These are phyloP conservation scores for Diaporthe helianthi DNA, from an alignment of 2,329 filamentous ascomycete species.

Conservation along the genomic window DNA sequence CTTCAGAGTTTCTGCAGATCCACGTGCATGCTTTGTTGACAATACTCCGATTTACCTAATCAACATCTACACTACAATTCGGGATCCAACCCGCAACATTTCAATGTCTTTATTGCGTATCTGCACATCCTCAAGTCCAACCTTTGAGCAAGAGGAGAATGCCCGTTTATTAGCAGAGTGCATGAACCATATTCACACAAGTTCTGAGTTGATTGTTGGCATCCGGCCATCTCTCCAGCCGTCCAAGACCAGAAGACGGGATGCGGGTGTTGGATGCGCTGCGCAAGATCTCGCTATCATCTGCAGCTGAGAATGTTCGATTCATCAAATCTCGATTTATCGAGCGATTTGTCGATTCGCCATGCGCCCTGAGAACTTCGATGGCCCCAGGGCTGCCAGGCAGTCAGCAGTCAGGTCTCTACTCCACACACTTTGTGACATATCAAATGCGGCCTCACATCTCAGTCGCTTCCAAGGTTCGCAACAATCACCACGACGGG, in stretches of 20 bases:
- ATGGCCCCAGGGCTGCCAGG: too few species aligned
- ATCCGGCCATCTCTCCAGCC: not conserved
- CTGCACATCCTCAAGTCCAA: not conserved
- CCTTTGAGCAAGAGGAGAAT: too few species aligned
- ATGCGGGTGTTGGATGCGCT: not conserved
- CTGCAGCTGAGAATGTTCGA: slow-evolving; percentile 14
- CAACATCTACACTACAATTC: too few species aligned
- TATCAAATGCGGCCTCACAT: slow-evolving; percentile 6
- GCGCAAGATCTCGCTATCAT: slow-evolving; percentile 9
- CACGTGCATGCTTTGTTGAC: too few species aligned
- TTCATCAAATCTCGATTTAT: too few species aligned
- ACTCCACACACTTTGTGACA: slow-evolving; percentile 7
- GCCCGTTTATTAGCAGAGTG: too few species aligned
- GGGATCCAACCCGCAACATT: not conserved
- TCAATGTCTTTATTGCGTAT: not conserved
- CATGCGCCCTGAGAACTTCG: not conserved
- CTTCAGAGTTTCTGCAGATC: too few species aligned
- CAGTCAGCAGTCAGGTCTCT: too few species aligned
- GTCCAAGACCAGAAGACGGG: not conserved
- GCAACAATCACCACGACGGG: slow-evolving; percentile 2
- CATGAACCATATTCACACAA: not conserved
- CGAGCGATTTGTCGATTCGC: not conserved
- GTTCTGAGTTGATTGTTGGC: not conserved
- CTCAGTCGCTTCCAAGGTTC: not conserved
- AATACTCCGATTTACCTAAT: not conserved